These are phyloP conservation scores for Calonectria crousiana DNA, from an alignment of 2,329 filamentous ascomycete genomes.

Conservation along the genomic window DNA sequence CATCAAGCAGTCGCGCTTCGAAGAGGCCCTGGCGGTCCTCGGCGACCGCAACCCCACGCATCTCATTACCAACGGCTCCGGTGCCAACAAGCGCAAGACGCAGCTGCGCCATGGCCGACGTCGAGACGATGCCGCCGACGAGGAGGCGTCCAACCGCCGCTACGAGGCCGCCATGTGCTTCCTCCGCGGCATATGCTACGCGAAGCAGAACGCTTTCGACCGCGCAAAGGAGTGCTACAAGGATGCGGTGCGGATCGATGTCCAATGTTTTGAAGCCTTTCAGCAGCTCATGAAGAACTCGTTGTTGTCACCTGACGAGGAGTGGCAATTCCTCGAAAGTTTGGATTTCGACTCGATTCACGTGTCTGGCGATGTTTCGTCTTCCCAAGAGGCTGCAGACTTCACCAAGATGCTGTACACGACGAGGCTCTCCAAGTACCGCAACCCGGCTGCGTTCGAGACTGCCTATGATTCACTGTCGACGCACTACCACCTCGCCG, in stretches of 20 bases:
- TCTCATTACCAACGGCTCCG: constrained; percentile 72
- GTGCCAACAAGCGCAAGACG: constrained; percentile 54
- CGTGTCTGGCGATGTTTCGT: constrained; percentile 72
- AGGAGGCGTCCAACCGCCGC: constrained; percentile 80
- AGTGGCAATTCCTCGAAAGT: constrained; percentile 89
- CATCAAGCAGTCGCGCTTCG: constrained; percentile 90
- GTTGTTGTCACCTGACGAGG: constrained; percentile 88
- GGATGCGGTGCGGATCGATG: constrained; percentile 94
- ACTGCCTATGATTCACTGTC: constrained; percentile 90
- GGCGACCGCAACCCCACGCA: constrained; percentile 96
- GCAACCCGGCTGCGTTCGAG: constrained; percentile 85
- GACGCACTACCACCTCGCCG: constrained; percentile 89
- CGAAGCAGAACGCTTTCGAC: constrained; percentile 97
- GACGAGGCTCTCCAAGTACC: constrained; percentile 94
- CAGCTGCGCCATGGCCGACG: constrained; percentile 50
- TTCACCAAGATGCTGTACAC: constrained; percentile 98
- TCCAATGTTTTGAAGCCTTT: constrained; percentile 98
- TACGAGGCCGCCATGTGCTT: constrained; percentile 99
- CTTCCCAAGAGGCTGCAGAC: constrained; percentile 87
- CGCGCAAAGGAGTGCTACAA: constrained; percentile 99
- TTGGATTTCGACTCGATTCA: constrained; percentile 90
- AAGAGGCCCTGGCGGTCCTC: constrained; percentile 87
- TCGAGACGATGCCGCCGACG: constrained; percentile 59
- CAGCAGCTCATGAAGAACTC: constrained; percentile 98
- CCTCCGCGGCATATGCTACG: constrained; percentile 91